A percentile compares a stretch with the other conserved stretches of the same genome.
Conservation (phyloP, 2,329 filamentous ascomycete species). For the Neonectria coccinea region DNA sequence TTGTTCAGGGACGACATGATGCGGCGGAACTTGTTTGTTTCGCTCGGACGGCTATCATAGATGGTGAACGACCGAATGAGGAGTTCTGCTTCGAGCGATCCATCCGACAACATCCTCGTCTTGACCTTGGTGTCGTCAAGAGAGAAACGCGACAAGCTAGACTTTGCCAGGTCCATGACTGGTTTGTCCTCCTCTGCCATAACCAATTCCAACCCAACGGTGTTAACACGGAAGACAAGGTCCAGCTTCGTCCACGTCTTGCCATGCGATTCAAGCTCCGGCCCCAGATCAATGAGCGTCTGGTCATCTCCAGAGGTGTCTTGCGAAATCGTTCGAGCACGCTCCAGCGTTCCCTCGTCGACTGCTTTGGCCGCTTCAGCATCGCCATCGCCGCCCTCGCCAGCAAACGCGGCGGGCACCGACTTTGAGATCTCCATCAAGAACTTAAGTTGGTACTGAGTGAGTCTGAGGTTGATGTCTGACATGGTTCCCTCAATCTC, state of each 20-base stretch:
- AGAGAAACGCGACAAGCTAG: constrained; percentile 93
- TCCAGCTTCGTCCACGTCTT: constrained; percentile 94
- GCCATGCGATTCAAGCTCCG: constrained; percentile 76
- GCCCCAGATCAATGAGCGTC: constrained; percentile 67
- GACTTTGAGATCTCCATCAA: constrained; percentile 88
- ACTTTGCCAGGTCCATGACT: constrained; percentile 79
- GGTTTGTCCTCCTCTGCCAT: constrained; percentile 80
- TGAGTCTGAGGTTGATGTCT: constrained; percentile 89
- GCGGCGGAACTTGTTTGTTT: constrained; percentile 95
- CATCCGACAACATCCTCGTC: constrained; percentile 91
- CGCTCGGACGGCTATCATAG: constrained; percentile 86
- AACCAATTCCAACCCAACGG: constrained; percentile 88
- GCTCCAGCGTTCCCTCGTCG: constrained; percentile 65
- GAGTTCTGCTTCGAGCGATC: constrained; percentile 91
- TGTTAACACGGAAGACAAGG: constrained; percentile 88
- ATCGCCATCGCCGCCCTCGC: constrained; percentile 74
- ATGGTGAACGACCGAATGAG: constrained; percentile 96
- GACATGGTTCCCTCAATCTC: constrained; percentile 94
- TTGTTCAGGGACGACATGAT: constrained; percentile 99
- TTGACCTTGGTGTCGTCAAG: constrained; percentile 93
- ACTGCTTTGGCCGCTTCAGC: constrained; percentile 82
- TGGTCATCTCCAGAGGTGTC: constrained; percentile 53
- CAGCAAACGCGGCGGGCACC: constrained; percentile 85
- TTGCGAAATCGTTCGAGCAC: constrained; percentile 56
- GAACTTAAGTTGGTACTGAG: constrained; percentile 91